Evolutionary conservation across 2,329 filamentous ascomycete species (phyloP).

Genomic region (Neofusicoccum sp.): DNA sequence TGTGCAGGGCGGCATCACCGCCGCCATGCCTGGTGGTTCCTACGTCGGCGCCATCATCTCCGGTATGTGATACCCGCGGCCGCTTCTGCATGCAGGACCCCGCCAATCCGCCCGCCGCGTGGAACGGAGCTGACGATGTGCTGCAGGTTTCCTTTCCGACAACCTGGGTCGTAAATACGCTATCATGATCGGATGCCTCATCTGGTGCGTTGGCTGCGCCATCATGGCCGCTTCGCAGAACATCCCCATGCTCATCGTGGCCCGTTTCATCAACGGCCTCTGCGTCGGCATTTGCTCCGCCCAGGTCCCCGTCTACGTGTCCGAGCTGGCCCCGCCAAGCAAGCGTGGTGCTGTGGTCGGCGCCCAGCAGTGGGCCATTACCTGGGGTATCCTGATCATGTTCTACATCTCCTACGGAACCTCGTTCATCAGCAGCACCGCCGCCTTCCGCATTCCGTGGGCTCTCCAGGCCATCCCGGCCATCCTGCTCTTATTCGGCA

Average conservation of each 20-base stretch:
- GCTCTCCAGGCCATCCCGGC: slow-evolving; percentile 39
- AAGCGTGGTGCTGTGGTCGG: slow-evolving; percentile 66
- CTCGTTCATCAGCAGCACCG: slow-evolving; percentile 31
- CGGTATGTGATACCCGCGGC: background rate
- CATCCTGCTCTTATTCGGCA: slow-evolving; percentile 43
- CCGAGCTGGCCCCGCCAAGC: slow-evolving; percentile 60
- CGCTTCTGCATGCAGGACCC: slow-evolving; percentile 1
- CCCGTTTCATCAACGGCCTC: slow-evolving; percentile 67
- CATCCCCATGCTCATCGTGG: slow-evolving; percentile 68
- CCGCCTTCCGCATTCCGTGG: slow-evolving; percentile 40
- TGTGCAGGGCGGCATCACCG: slow-evolving; percentile 67
- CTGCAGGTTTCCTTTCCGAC: slow-evolving; percentile 52
- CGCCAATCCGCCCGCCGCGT: background rate
- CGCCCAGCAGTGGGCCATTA: slow-evolving; percentile 73
- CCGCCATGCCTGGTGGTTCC: slow-evolving; percentile 69
- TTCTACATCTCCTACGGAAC: slow-evolving; percentile 52
- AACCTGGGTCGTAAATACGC: slow-evolving; percentile 52
- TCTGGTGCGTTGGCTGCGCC: slow-evolving; percentile 59
- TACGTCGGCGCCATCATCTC: slow-evolving; percentile 63
- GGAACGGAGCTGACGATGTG: background rate
- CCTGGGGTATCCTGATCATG: slow-evolving; percentile 68
- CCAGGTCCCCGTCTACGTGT: slow-evolving; percentile 68
- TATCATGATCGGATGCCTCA: slow-evolving; percentile 53
- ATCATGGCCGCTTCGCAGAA: slow-evolving; percentile 64
- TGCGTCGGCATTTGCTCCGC: slow-evolving; percentile 71